Base-by-base conservation (phyloP, 768 basidiomycete genomes). In the Boletus eberwhitei region DNA sequence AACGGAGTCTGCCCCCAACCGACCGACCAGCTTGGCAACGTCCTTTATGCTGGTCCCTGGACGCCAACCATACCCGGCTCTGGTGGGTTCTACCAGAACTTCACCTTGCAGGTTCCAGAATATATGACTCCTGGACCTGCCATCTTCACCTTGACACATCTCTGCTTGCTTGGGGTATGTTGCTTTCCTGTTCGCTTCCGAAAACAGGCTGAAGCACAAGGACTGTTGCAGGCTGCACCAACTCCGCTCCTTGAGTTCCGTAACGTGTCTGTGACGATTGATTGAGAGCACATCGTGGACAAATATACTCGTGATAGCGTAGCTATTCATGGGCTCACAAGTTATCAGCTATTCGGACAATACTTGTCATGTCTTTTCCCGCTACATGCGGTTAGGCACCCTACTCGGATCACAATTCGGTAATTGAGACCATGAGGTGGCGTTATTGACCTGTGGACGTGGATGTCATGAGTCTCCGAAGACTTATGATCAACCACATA, bases 31-130 rank as follows among this genome's bases (percentile, higher is more conserved):
- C 61, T 71, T 8, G 69, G 70, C 16, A 4, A 24, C 16, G 64
- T 70, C 16, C 64, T 70, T 4, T 70, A 70, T 5, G 64, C 68
- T 2, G 68, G 70, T 2, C 59, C 68, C 5, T 70, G 65, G 64
- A 61, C 48, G 0, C 69, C 70, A 3, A 62, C 66, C 2, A n/a
- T 0, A 16, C 65, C 65, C 24, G 0, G 14, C 3, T 38, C 40
- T 5, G 59, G 57, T 13, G 68, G 65, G 21, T 61, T 9, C 50
- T 70, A 70, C 48, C 65, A 71, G 54, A 63, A 71, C 52, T 70
- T 71, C 24, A 56, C 61, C 11, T 14, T 71, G 16, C 59, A 57
- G n/a, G 24, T 70, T 4, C 8, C 60, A 0, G 0, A 16, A 4
- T 58, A 47, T n/a, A 16, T 56, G 38, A 1, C 40, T 1, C 0